Percentiles rank a stretch among this genome's conserved stretches.
Evolutionary conservation across 2,329 filamentous ascomycete species (phyloP).

Genomic region (Trichophyton mentagrophytes): DNA sequence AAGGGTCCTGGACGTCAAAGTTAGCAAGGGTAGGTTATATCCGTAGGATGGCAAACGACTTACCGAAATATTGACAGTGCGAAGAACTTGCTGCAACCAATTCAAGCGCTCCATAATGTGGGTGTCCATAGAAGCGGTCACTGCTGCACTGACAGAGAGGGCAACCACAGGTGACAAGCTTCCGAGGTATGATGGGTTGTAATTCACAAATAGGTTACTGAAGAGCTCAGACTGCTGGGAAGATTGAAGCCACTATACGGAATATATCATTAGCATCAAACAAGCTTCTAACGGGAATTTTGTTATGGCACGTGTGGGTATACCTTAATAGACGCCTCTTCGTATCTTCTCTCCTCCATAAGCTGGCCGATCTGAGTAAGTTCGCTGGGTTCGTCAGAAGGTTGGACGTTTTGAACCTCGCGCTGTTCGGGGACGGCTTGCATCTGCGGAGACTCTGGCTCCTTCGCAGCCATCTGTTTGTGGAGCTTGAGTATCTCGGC

Average conservation of each 20-base stretch:
- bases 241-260: constrained; percentile 48
- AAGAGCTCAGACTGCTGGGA: constrained; percentile 47
- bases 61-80: constrained; percentile 42
- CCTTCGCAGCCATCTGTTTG: constrained; percentile 18
- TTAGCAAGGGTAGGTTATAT: constrained; percentile 8
- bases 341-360: constrained; percentile 29
- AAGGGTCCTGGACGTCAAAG: constrained; percentile 31
- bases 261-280: constrained; percentile 5
- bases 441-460: constrained; percentile 11
- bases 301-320: constrained; percentile 10
- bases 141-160: constrained; percentile 50
- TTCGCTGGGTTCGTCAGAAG: constrained; percentile 28
- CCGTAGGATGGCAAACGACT: neutral
- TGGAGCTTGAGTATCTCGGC: constrained; percentile 28
- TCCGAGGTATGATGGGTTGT: constrained; percentile 44
- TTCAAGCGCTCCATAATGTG: constrained; percentile 43
- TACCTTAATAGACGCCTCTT: constrained; percentile 36
- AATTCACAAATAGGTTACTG: constrained; percentile 46
- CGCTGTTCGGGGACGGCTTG: constrained; percentile 10
- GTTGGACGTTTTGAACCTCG: constrained; percentile 3
- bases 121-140: constrained; percentile 43
- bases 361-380: constrained; percentile 30
- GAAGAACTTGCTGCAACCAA: constrained; percentile 47
- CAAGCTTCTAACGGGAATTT: neutral
- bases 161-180: constrained; percentile 45